Percentiles rank a stretch among this genome's conserved stretches.
Conservation (phyloP, 495 filamentous ascomycete genomes). For the Copromyces sp. region DNA sequence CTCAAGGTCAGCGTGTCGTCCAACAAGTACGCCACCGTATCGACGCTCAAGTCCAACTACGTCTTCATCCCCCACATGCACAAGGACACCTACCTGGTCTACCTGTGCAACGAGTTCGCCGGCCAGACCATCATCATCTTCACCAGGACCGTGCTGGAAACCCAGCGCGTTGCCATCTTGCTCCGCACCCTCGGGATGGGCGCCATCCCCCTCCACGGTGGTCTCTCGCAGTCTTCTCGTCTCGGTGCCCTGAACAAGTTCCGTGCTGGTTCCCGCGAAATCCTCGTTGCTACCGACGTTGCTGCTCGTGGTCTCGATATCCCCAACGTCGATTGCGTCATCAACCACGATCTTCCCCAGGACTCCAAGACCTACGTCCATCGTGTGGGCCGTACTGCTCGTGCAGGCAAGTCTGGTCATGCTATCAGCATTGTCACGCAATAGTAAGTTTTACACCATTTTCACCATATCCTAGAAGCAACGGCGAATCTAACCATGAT, state of each 20-base stretch:
- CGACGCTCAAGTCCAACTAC: slow-evolving; percentile 72
- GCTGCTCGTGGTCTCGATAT: slow-evolving; percentile 94
- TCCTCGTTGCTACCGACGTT: slow-evolving; percentile 93
- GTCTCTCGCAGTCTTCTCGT: slow-evolving; percentile 74
- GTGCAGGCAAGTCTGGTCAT: slow-evolving; percentile 79
- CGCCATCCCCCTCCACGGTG: slow-evolving; percentile 85
- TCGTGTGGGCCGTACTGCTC: slow-evolving; percentile 84
- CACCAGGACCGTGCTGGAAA: slow-evolving; percentile 85
- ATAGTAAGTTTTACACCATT: slow-evolving; percentile 36
- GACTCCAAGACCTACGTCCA: slow-evolving; percentile 93
- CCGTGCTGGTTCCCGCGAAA: slow-evolving; percentile 59
- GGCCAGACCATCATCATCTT: slow-evolving; percentile 86
- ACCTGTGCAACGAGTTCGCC: slow-evolving; percentile 71
- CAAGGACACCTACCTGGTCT: slow-evolving; percentile 86
- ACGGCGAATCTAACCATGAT: neutral
- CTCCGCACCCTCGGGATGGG: slow-evolving; percentile 61
- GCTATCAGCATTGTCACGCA: slow-evolving; percentile 78
- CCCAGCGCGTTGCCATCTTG: slow-evolving; percentile 72
- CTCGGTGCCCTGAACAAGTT: slow-evolving; percentile 85
- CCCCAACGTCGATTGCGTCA: slow-evolving; percentile 75
- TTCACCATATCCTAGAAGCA: neutral
- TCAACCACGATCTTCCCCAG: slow-evolving; percentile 76
- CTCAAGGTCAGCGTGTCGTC: slow-evolving; percentile 59
- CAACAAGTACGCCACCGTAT: slow-evolving; percentile 79
- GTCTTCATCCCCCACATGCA: slow-evolving; percentile 77